phyloP scores from a whole-genome alignment of 495 filamentous ascomycete genomes.

The Astrothelium macrocarpum region DNA sequence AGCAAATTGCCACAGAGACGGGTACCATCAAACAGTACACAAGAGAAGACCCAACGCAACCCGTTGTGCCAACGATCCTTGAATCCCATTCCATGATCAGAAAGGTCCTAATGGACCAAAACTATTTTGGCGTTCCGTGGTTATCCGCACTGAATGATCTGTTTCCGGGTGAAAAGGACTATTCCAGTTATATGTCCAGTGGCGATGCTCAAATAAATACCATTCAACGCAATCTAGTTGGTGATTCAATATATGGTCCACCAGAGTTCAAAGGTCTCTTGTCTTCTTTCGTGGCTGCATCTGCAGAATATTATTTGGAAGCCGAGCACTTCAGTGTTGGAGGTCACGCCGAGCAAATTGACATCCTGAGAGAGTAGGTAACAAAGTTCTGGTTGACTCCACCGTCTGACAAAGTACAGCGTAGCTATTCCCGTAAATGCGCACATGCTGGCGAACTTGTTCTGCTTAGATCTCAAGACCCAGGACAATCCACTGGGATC shows the following conservation, averaged over 20 bases:
- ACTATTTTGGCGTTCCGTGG: constrained; percentile 16
- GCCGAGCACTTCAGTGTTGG: constrained; percentile 3
- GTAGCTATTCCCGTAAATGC: constrained; percentile 22
- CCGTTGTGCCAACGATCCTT: background rate
- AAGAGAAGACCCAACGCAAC: constrained; percentile 8
- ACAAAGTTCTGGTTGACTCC: background rate
- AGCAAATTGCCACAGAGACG: constrained; percentile 20
- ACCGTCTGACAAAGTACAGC: background rate
- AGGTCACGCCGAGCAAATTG: background rate
- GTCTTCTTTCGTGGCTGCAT: background rate
- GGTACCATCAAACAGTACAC: constrained; percentile 19
- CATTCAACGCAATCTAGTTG: constrained; percentile 10
- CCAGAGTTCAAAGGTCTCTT: constrained; percentile 9
- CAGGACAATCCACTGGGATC: constrained; percentile 11
- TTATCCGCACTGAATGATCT: constrained; percentile 15
- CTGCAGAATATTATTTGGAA: background rate
- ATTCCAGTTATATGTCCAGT: constrained; percentile 12
- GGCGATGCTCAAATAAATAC: constrained; percentile 13
- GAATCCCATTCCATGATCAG: background rate
- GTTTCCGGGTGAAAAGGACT: constrained; percentile 10
- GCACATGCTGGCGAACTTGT: constrained; percentile 18
- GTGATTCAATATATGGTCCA: constrained; percentile 12
- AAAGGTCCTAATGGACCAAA: constrained; percentile 15
- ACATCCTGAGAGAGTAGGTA: background rate
- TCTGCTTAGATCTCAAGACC: constrained; percentile 19